phyloP scores from a whole-genome alignment of 2,329 filamentous ascomycete species.

The Fusarium torreyae region DNA sequence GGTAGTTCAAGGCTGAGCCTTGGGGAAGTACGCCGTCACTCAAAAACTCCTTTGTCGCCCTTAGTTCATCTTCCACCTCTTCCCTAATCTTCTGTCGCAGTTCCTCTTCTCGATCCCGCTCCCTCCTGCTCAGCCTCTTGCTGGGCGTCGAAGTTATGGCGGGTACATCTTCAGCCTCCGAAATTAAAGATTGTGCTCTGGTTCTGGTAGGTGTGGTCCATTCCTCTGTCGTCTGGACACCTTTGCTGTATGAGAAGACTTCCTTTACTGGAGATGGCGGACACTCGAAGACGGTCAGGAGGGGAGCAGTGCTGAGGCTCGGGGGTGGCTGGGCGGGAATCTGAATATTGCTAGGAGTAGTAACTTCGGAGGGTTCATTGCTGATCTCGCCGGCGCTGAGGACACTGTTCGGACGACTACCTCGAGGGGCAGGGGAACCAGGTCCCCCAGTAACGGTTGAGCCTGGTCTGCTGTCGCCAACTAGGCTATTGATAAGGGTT shows the following conservation, averaged over 20 bases:
- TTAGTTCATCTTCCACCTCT: constrained; percentile 94
- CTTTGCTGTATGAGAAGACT: constrained; percentile 96
- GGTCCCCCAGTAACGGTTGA: constrained; percentile 76
- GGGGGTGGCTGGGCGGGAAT: constrained; percentile 66
- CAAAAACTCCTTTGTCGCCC: constrained; percentile 75
- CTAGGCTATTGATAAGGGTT: constrained; percentile 84
- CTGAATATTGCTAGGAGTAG: constrained; percentile 63
- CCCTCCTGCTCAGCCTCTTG: constrained; percentile 84
- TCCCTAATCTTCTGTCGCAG: constrained; percentile 85
- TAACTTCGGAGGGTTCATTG: constrained; percentile 77
- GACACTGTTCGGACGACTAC: constrained; percentile 88
- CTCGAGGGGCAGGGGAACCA: constrained; percentile 75
- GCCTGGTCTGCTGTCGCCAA: constrained; percentile 81
- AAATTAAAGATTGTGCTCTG: constrained; percentile 58
- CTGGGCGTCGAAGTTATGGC: constrained; percentile 71
- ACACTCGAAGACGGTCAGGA: constrained; percentile 85
- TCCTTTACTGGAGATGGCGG: constrained; percentile 83
- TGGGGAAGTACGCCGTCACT: constrained; percentile 59
- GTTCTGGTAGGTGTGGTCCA: constrained; percentile 72
- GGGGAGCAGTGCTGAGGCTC: constrained; percentile 79
- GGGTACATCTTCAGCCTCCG: constrained; percentile 73
- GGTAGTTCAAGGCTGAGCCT: constrained; percentile 71
- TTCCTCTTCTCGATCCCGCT: constrained; percentile 89
- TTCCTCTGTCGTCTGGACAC: constrained; percentile 88
- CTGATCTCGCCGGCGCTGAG: constrained; percentile 86